Conservation (phyloP, 768 basidiomycete genomes). For the Leucocoprinus leucothites region DNA sequence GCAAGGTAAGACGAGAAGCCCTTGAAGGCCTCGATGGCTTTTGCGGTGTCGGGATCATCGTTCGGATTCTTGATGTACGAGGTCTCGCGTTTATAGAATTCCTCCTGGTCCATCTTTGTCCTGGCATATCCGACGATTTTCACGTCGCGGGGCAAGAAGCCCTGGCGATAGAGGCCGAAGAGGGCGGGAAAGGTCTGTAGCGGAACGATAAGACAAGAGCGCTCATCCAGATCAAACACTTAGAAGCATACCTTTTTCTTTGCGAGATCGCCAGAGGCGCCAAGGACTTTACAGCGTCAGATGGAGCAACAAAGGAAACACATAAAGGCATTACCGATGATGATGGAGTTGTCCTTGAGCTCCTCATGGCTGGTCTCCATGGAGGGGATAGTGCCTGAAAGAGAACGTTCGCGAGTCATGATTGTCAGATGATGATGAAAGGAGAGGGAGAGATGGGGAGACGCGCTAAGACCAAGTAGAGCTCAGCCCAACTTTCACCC, state of each 20-base stretch:
- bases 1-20: slow-evolving; percentile 74
- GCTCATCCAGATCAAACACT: background rate
- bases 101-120: slow-evolving; percentile 86
- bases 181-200: slow-evolving; percentile 90
- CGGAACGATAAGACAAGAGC: slow-evolving; percentile 11
- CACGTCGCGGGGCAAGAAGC: slow-evolving; percentile 76
- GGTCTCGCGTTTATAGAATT: slow-evolving; percentile 82
- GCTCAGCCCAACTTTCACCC: slow-evolving; percentile 12
- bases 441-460: slow-evolving; percentile 12
- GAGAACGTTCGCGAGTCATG: slow-evolving; percentile 49
- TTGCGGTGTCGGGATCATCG: slow-evolving; percentile 52
- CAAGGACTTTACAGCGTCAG: slow-evolving; percentile 59
- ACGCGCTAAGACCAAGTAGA: slow-evolving; percentile 1
- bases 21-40: slow-evolving; percentile 83
- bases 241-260: slow-evolving; percentile 83
- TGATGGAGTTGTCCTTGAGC: slow-evolving; percentile 85
- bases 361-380: slow-evolving; percentile 74
- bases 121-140: slow-evolving; percentile 97
- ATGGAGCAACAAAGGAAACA: background rate
- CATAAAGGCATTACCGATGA: slow-evolving; percentile 59
- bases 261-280: slow-evolving; percentile 95
- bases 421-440: slow-evolving; percentile 20
- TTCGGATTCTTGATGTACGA: slow-evolving; percentile 82
- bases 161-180: slow-evolving; percentile 81
- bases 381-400: slow-evolving; percentile 85